Conservation (phyloP, 306 rosid genomes). For the Carpinus viminea region DNA sequence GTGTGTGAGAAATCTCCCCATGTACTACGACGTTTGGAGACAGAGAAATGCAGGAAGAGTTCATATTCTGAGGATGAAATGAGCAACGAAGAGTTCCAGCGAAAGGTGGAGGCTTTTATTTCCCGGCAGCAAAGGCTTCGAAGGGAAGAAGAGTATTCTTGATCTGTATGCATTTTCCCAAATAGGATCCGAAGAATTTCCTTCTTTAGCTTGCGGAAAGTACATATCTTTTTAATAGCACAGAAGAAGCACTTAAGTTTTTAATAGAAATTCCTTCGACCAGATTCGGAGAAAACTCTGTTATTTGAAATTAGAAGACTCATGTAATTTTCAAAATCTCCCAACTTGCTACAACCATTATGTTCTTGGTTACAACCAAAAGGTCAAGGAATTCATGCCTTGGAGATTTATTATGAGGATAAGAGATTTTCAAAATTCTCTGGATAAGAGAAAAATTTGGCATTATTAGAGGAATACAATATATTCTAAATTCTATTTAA, state of each 20-base stretch:
- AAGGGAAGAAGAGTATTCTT: conserved; percentile 48
- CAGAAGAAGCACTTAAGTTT: too few species aligned
- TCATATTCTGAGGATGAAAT: conserved; percentile 53
- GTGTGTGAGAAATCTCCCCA: conserved; percentile 33
- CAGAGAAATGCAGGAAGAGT: conserved; percentile 36
- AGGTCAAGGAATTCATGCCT: background rate
- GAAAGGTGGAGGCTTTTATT: conserved; percentile 77
- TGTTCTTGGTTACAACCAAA: too few species aligned
- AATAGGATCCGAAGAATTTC: background rate
- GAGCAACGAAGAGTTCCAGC: conserved; percentile 83
- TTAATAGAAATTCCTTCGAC: background rate
- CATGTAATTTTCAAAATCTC: too few species aligned
- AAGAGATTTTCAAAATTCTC: conserved; percentile 15
- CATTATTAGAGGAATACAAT: conserved; percentile 16
- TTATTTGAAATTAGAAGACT: too few species aligned
- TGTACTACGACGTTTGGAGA: conserved; percentile 49
- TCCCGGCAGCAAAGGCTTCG: conserved; percentile 69
- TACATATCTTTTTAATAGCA: too few species aligned
- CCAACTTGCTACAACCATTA: too few species aligned
- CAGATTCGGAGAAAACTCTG: too few species aligned
- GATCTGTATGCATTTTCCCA: background rate
- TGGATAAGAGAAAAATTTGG: conserved; percentile 7
- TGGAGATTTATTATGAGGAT: background rate
- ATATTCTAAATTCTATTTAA: conserved; percentile 12
- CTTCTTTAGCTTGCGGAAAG: too few species aligned